Conservation (phyloP, 257 asterid genomes). For the Henckelia pumila region DNA sequence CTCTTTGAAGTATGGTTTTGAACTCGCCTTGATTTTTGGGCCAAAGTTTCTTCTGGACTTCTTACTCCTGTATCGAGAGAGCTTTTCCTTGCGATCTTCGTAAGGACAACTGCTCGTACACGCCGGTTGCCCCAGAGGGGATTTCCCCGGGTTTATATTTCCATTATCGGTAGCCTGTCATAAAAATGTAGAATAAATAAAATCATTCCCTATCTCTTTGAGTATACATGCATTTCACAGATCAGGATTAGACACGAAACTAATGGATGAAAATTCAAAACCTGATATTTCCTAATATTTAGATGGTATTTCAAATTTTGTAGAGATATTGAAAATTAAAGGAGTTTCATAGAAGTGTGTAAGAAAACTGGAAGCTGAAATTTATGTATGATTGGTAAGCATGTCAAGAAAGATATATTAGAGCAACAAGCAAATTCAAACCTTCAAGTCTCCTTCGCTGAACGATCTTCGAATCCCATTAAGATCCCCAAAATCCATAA, state of each 20-base stretch:
- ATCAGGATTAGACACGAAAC: slow-evolving; percentile 32
- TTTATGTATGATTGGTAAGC: slow-evolving; percentile 1
- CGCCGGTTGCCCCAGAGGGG: slow-evolving; percentile 47
- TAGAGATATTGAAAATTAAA: too few relatives aligned
- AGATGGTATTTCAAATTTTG: neutral
- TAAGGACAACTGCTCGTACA: slow-evolving; percentile 37
- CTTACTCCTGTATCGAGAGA: slow-evolving; percentile 79
- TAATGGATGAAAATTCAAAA: slow-evolving; percentile 22
- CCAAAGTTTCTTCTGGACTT: slow-evolving; percentile 83
- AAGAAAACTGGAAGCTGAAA: neutral
- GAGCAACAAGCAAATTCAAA: slow-evolving; percentile 30
- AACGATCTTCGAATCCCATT: slow-evolving; percentile 82
- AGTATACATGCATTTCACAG: slow-evolving; percentile 48
- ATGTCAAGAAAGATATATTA: slow-evolving; percentile 9
- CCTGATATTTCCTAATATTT: neutral
- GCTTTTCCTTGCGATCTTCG: slow-evolving; percentile 79
- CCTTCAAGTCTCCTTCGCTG: slow-evolving; percentile 97
- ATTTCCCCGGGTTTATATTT: slow-evolving; percentile 40
- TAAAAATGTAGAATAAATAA: slow-evolving; percentile 62
- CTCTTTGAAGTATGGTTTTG: neutral
- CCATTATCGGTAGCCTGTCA: slow-evolving; percentile 72
- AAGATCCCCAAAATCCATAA: slow-evolving; percentile 58
- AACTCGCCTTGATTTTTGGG: slow-evolving; percentile 73
- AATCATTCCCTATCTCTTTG: slow-evolving; percentile 52
- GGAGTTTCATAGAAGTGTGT: neutral